phyloP scores from a whole-genome alignment of 2,329 filamentous ascomycete genomes.

The Sclerotiophoma versabilis region DNA sequence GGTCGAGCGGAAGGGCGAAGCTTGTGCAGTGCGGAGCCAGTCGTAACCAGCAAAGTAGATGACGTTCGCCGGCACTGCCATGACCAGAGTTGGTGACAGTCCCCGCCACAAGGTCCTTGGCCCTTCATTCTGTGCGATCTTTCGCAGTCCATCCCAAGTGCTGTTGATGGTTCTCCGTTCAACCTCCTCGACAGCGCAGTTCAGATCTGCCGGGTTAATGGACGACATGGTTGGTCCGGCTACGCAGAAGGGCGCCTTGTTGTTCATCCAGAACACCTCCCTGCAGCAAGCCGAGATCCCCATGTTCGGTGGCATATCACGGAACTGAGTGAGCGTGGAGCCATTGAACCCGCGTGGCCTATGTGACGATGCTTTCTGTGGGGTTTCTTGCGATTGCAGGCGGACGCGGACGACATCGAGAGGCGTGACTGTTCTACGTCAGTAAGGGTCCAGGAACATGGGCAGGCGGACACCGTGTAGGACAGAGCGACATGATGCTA shows the following conservation, averaged over 20 bases:
- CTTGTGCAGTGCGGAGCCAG: conserved; percentile 78
- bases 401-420: conserved; percentile 96
- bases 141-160: conserved; percentile 88
- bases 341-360: conserved; percentile 47
- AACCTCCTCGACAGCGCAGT: conserved; percentile 87
- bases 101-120: conserved; percentile 88
- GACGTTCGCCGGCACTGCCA: conserved; percentile 94
- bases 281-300: conserved; percentile 95
- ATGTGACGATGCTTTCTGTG: conserved; percentile 61
- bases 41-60: conserved; percentile 99
- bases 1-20: conserved; percentile 71
- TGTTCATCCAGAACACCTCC: conserved; percentile 95
- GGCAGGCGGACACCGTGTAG: conserved; percentile 6
- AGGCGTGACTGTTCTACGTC: conserved; percentile 74
- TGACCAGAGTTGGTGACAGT: conserved; percentile 89
- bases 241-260: conserved; percentile 81
- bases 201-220: conserved; percentile 55
- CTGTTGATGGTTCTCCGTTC: conserved; percentile 85
- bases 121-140: conserved; percentile 95
- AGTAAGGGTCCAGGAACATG: conserved; percentile 9
- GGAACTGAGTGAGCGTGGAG: conserved; percentile 56
- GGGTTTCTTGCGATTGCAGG: conserved; percentile 80
- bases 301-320: conserved; percentile 79
- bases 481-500: neutral
- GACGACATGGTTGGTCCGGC: conserved; percentile 64